Conservation (phyloP, 2,329 filamentous ascomycete species). For the Xylaria sp. region DNA sequence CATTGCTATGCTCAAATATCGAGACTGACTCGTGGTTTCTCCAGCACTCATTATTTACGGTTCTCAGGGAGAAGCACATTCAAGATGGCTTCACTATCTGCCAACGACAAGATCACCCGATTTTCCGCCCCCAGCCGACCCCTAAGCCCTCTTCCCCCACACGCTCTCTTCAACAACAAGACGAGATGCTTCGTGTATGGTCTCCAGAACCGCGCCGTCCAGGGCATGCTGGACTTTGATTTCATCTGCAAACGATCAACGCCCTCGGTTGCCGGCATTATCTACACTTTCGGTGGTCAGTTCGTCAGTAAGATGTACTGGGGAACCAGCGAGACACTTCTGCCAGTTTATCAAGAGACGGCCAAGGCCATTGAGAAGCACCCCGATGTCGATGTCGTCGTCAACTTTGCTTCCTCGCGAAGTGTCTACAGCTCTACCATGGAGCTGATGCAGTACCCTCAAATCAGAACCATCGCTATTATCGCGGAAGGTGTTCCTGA, state of each 20-base stretch:
- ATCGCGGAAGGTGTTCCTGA: constrained; percentile 99
- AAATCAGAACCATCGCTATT: constrained; percentile 98
- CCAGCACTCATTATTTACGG: constrained; percentile 9
- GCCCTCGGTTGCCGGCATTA: constrained; percentile 97
- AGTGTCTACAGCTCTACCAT: constrained; percentile 98
- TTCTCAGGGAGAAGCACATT: constrained; percentile 37
- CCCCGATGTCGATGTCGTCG: constrained; percentile 94
- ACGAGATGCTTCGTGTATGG: constrained; percentile 99
- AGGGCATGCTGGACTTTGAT: constrained; percentile 98
- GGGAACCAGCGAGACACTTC: constrained; percentile 98
- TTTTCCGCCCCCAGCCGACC: constrained; percentile 94
- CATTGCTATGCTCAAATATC: neutral
- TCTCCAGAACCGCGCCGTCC: constrained; percentile 92
- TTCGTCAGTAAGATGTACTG: constrained; percentile 99
- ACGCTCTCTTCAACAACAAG: constrained; percentile 98
- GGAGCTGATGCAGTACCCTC: constrained; percentile 96
- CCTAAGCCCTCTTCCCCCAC: constrained; percentile 84
- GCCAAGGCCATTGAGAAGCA: constrained; percentile 96
- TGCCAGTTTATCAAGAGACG: constrained; percentile 96
- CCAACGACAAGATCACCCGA: constrained; percentile 98
- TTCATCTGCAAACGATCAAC: constrained; percentile 99
- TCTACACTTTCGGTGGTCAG: constrained; percentile 99
- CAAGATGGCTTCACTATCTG: constrained; percentile 73
- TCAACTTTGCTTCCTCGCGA: constrained; percentile 99
- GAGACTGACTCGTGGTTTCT: constrained; percentile 25